phyloP scores from a whole-genome alignment of 2,329 filamentous ascomycete species.

The Pyrenophora seminiperda region DNA sequence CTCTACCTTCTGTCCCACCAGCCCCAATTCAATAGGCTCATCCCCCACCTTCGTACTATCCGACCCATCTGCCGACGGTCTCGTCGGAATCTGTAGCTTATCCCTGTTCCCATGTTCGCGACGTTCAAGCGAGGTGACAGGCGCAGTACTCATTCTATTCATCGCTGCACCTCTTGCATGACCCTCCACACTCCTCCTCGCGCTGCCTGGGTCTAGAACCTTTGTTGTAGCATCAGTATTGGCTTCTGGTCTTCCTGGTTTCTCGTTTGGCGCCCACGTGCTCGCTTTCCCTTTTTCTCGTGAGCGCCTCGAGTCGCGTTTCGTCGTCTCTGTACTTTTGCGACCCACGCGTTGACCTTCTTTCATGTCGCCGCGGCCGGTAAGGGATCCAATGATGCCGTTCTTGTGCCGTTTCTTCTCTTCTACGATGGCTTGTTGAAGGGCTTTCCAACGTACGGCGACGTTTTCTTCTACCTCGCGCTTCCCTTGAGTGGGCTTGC shows the following conservation, averaged over 20 bases:
- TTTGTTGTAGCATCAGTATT: conserved; percentile 4
- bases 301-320: conserved; percentile 2
- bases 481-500: conserved; percentile 20
- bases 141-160: conserved; percentile 29
- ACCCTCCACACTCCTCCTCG: conserved; percentile 21
- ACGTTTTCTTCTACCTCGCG: conserved; percentile 42
- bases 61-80: conserved; percentile 16
- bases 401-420: conserved; percentile 34
- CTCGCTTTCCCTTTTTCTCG: conserved; percentile 18
- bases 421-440: conserved; percentile 30
- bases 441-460: conserved; percentile 27
- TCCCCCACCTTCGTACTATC: conserved; percentile 16
- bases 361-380: conserved; percentile 33
- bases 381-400: conserved; percentile 33
- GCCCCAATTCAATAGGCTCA: conserved; percentile 7
- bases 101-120: conserved; percentile 2
- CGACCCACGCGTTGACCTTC: conserved; percentile 35
- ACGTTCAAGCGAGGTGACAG: conserved; percentile 17
- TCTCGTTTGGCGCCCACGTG: conserved; percentile 14
- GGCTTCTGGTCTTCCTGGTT: conserved; percentile 4
- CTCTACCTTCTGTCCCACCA: conserved; percentile 1
- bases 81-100: conserved; percentile 3
- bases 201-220: conserved; percentile 14
- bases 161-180: conserved; percentile 7
- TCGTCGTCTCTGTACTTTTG: conserved; percentile 28